Evolutionary conservation across 2,329 filamentous ascomycete genomes (phyloP).

Genomic region (Fusarium sp.): DNA sequence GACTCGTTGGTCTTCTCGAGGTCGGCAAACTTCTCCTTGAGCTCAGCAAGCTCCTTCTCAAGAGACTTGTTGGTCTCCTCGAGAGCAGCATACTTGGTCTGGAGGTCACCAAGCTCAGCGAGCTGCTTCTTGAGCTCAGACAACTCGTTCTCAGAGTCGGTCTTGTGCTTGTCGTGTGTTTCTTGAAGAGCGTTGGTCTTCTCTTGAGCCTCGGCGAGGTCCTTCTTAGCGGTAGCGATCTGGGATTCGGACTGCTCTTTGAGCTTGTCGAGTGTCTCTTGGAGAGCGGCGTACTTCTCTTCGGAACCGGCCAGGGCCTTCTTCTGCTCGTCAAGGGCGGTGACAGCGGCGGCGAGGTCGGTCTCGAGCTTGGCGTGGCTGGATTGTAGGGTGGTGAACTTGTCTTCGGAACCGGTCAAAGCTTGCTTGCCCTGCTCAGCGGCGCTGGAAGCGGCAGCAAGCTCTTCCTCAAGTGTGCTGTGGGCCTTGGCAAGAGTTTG

Average conservation of each 20-base stretch:
- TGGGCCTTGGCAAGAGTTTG: slow-evolving; percentile 49
- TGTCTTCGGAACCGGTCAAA: slow-evolving; percentile 46
- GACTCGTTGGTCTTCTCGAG: slow-evolving; percentile 45
- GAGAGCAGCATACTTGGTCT: slow-evolving; percentile 51
- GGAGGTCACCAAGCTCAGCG: slow-evolving; percentile 48
- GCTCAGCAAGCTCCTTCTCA: slow-evolving; percentile 43
- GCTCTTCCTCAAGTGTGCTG: slow-evolving; percentile 50
- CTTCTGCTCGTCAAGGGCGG: slow-evolving; percentile 48
- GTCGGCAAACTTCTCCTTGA: slow-evolving; percentile 49
- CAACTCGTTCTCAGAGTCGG: slow-evolving; percentile 47
- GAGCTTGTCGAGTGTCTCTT: slow-evolving; percentile 46
- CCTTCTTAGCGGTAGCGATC: slow-evolving; percentile 43
- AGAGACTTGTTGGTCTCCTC: slow-evolving; percentile 46
- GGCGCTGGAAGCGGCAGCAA: slow-evolving; percentile 46
- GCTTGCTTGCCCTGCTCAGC: slow-evolving; percentile 47
- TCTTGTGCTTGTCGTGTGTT: slow-evolving; percentile 49
- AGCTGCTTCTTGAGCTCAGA: slow-evolving; percentile 49
- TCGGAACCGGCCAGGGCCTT: slow-evolving; percentile 45
- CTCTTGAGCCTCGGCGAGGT: slow-evolving; percentile 44
- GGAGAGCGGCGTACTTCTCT: slow-evolving; percentile 45
- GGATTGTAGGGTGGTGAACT: slow-evolving; percentile 44
- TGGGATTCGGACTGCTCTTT: slow-evolving; percentile 45
- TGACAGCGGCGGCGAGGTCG: slow-evolving; percentile 45
- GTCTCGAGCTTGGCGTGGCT: slow-evolving; percentile 47
- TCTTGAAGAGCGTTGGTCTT: slow-evolving; percentile 45